Evolutionary conservation across 345 rosid genomes (phyloP).

Genomic region (Eutrema heterophyllum): DNA sequence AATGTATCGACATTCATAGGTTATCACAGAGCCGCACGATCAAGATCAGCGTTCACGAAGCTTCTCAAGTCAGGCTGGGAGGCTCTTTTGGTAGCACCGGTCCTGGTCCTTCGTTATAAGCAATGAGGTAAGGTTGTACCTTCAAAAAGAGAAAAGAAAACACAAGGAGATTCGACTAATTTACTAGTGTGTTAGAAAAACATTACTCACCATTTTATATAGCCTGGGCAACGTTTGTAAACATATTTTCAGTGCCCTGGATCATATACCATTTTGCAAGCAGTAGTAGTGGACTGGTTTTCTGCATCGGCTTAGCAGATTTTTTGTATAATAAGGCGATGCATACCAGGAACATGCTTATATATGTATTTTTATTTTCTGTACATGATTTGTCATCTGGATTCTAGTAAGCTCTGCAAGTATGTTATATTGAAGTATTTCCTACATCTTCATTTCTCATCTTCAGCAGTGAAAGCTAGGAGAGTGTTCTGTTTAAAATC

Average conservation of each 20-base stretch:
- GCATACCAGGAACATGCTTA: constrained; percentile 18
- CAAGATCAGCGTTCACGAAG: constrained; percentile 52
- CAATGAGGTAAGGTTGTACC: constrained; percentile 1
- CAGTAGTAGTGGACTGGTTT: constrained; percentile 22
- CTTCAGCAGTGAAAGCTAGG: too few relatives aligned
- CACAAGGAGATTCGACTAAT: constrained; percentile 1
- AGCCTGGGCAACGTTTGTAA: constrained; percentile 11
- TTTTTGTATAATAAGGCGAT: constrained; percentile 38
- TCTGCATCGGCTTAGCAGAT: constrained; percentile 33
- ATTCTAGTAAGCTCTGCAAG: constrained; percentile 13
- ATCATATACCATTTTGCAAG: constrained; percentile 23
- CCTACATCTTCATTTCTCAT: neutral
- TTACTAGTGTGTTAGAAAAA: constrained; percentile 26
- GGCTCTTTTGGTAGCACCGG: constrained; percentile 33
- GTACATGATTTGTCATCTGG: constrained; percentile 30
- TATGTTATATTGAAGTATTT: neutral
- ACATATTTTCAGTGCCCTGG: constrained; percentile 19
- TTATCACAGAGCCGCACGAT: constrained; percentile 46
- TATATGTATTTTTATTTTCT: constrained; percentile 12
- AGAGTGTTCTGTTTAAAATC: too few relatives aligned
- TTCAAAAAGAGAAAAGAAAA: neutral
- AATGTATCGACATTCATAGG: constrained; percentile 70
- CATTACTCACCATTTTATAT: constrained; percentile 12
- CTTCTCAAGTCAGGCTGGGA: constrained; percentile 35
- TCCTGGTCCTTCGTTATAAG: constrained; percentile 28